phyloP scores from a whole-genome alignment of 2,329 filamentous ascomycete genomes.

The Aspergillus brunneoviolaceus region DNA sequence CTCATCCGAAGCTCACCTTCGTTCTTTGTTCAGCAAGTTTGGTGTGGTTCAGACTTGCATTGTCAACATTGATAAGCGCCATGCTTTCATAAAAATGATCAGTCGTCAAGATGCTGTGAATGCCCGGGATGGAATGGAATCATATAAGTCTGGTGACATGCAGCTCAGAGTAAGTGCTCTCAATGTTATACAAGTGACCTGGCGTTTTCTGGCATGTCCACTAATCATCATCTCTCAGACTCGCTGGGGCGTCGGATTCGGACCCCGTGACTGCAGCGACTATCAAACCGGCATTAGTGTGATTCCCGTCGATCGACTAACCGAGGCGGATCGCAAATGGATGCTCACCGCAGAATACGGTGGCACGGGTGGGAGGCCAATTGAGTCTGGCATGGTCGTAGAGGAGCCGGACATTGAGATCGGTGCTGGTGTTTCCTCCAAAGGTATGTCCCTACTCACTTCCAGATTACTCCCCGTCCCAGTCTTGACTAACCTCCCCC shows the following conservation, averaged over 20 bases:
- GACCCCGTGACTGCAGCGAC: constrained; percentile 94
- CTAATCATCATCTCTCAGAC: constrained; percentile 58
- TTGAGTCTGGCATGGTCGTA: constrained; percentile 81
- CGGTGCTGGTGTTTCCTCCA: constrained; percentile 92
- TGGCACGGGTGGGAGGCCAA: constrained; percentile 78
- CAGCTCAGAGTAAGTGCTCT: constrained; percentile 64
- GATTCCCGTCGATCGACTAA: constrained; percentile 88
- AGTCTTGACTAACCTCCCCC: constrained; percentile 11
- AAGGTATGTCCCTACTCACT: constrained; percentile 52
- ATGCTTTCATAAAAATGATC: constrained; percentile 99
- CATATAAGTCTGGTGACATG: constrained; percentile 68
- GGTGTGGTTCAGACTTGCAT: constrained; percentile 96
- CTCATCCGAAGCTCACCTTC: constrained; percentile 77
- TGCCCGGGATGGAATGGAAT: constrained; percentile 87
- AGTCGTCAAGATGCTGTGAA: constrained; percentile 78
- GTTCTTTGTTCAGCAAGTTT: constrained; percentile 74
- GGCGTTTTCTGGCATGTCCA: not conserved
- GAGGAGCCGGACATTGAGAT: constrained; percentile 99
- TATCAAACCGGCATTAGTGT: constrained; percentile 89
- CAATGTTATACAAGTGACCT: not conserved
- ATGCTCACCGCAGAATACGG: constrained; percentile 91
- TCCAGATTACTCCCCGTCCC: not conserved
- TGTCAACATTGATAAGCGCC: constrained; percentile 95
- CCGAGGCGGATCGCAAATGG: constrained; percentile 96
- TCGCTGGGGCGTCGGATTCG: constrained; percentile 96